Conservation (phyloP, 2,329 filamentous ascomycete genomes). For the Calonectria henricotiae region DNA sequence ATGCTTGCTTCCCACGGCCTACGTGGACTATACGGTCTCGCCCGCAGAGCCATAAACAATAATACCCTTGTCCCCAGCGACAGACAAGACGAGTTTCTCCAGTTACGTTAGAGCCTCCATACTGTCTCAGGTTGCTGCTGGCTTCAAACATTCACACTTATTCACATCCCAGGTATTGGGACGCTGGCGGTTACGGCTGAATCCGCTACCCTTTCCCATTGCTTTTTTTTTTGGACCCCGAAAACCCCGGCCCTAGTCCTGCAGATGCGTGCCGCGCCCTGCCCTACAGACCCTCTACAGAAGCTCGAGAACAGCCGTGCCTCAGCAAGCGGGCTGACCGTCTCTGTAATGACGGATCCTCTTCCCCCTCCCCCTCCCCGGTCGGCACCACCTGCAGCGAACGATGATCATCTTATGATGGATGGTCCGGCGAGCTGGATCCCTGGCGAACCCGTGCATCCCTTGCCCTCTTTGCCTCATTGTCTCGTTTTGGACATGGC, state of each 20-base stretch:
- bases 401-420: slow-evolving; percentile 54
- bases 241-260: slow-evolving; percentile 20
- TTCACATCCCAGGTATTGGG: background rate
- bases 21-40: slow-evolving; percentile 33
- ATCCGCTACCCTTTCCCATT: slow-evolving; percentile 2
- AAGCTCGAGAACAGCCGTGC: slow-evolving; percentile 20
- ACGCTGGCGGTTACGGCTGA: background rate
- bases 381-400: slow-evolving; percentile 43
- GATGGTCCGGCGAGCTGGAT: slow-evolving; percentile 46
- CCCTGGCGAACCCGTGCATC: slow-evolving; percentile 37
- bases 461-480: slow-evolving; percentile 36
- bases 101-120: slow-evolving; percentile 7
- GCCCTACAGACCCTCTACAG: slow-evolving; percentile 27
- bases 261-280: slow-evolving; percentile 34
- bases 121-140: background rate
- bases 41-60: slow-evolving; percentile 4
- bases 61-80: background rate
- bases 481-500: slow-evolving; percentile 11
- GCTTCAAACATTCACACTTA: background rate
- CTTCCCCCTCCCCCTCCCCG: background rate
- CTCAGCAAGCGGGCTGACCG: slow-evolving; percentile 20
- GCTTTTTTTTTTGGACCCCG: slow-evolving; percentile 10
- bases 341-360: slow-evolving; percentile 30
- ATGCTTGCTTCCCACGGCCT: slow-evolving; percentile 31
- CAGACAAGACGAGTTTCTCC: background rate